Base-by-base conservation (phyloP, 306 rosid species). In the Carpinus fangiana region DNA sequence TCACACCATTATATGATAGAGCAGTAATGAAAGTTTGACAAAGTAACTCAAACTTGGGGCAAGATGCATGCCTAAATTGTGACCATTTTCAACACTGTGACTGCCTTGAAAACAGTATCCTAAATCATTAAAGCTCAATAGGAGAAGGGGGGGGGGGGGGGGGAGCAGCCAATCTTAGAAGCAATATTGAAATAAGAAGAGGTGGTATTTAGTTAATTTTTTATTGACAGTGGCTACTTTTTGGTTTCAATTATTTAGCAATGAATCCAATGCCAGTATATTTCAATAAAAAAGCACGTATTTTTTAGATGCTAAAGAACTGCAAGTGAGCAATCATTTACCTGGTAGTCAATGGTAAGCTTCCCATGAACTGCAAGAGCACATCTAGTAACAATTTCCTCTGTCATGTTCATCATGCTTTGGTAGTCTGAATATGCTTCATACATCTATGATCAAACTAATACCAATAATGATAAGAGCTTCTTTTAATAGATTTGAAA, bases 391-490 rank as follows among this genome's bases (percentile, higher is more conserved):
- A 95, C 89, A 73, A 95, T 91, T 86, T 92, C 96, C 88, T 95
- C 99, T 16, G 93, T 88, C 91, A 95, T 82, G 83, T 89, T 89
- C 90, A 95, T 95, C 99, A 95, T 95, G 90, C 99, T 95, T 87
- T 88, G 92, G 84, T 95, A 95, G 86, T 95, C 98, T 45, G 98
- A 90, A 87, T 95, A 95, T 76, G 99, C 99, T 89, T 92, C 99
- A 59, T 95, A 95, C 84, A 95, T 91, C 99, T 95, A 86, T 70
- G 82, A 88, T 80, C 62, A 82, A 85, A 83, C 88, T 69, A 86
- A 88, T 78, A 85, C 87, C 78, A 80, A 80, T 79, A 86, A 46
- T 70, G 50, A 85, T 83, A 76, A 86, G 84, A 83, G 80, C 62
- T 76, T 68, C 81, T 60, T 87, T 81, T 74, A 46, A 66, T 1